Evolutionary conservation across 73 alveolate genomes (phyloP), one percentile per base, ranked within the genome.

Genomic region (Symbiodinium pilosum): DNA sequence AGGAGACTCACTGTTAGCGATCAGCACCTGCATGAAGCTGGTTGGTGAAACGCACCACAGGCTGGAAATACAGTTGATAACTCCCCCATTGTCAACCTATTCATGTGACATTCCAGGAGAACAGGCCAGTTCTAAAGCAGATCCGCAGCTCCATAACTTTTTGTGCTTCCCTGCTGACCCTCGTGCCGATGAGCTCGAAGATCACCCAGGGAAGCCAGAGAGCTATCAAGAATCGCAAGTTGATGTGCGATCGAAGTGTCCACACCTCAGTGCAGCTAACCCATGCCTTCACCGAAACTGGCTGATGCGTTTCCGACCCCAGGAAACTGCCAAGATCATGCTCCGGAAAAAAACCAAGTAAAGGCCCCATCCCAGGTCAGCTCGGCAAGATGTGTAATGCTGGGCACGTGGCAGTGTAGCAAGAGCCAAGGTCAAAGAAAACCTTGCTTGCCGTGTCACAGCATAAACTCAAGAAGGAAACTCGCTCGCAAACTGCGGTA

Each of bases 211-310:
- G 94, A 39, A 87, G 64, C 43, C 85, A 44, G 30, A 56, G 47
- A 32, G 68, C 93, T 3, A 91, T 71, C 81, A 91, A 24, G 54
- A 91, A 91, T 28, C 89, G 81, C 20, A 41, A 41, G 75, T 84
- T 68, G 88, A 91, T 41, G 52, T 91, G 97, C 28, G 77, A 52
- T 7, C 97, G 87, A 14, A 91, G 97, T 40, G 44, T 41, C 97
- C 97, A 91, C 7, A 54, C 88, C 95, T 89, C 30, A 64, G 81
- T 28, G 24, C 81, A 24, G 81, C 39, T 14, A 47, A 47, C 59
- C 14, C 14, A 14, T 47, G 59, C 59, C 21, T 47, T 47, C 21
- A 9, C 21, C 59, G 6, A 47, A 14, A 14, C 21, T 47, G 59
- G 59, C 59, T 47, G 59, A n/a, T n/a, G n/a, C n/a, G n/a, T n/a